Conservation (phyloP, 2,329 filamentous ascomycete species). For the Xylaria polymorpha region DNA sequence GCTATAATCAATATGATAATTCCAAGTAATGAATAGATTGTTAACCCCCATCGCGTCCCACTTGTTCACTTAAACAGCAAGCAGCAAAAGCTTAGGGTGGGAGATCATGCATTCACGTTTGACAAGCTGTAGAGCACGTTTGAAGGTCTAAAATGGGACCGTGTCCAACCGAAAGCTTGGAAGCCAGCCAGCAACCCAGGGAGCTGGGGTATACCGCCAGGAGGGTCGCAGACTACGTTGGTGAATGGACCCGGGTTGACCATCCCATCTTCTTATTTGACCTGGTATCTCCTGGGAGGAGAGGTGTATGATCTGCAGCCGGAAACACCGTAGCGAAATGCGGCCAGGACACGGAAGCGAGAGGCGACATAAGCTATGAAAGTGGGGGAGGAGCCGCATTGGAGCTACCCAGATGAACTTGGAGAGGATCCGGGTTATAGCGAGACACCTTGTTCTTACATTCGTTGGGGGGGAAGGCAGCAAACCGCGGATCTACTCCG, state of each 20-base stretch:
- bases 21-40: conserved; percentile 13
- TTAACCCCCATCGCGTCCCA: conserved; percentile 16
- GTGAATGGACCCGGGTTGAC: conserved; percentile 18
- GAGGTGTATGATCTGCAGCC: conserved; percentile 49
- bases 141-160: conserved; percentile 26
- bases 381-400: conserved; percentile 40
- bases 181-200: conserved; percentile 28
- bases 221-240: conserved; percentile 35
- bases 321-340: conserved; percentile 46
- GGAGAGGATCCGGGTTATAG: conserved; percentile 33
- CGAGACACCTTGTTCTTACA: conserved; percentile 14
- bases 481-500: conserved; percentile 24
- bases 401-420: conserved; percentile 26
- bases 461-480: neutral
- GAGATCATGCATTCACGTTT: conserved; percentile 42
- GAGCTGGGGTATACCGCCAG: conserved; percentile 42
- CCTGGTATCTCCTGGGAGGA: conserved; percentile 36
- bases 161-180: conserved; percentile 25
- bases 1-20: conserved; percentile 40
- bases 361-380: conserved; percentile 33
- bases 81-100: conserved; percentile 12
- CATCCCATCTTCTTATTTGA: conserved; percentile 46
- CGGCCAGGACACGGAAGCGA: conserved; percentile 34
- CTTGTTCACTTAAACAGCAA: conserved; percentile 8
- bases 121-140: conserved; percentile 28